Percentiles rank a stretch among this genome's conserved stretches.
These are phyloP conservation scores for Roridomyces roridus DNA, from an alignment of 768 basidiomycete species.

Conservation along the genomic window DNA sequence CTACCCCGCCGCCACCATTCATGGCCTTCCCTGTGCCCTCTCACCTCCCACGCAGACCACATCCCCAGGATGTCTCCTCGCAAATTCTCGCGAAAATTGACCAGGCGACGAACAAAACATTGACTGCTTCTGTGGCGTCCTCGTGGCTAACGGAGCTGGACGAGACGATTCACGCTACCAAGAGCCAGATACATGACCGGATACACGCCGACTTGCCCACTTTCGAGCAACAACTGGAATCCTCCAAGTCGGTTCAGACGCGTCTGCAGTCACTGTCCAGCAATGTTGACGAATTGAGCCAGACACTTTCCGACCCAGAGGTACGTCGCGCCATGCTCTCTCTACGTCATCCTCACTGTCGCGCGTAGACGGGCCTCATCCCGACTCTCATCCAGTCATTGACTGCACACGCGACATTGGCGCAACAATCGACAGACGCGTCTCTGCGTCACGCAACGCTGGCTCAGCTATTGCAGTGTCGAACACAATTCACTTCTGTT, in stretches of 20 bases:
- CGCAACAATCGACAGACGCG: conserved; percentile 67
- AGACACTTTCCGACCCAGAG: conserved; percentile 61
- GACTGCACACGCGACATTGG: conserved; percentile 63
- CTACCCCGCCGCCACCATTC: conserved; percentile 16
- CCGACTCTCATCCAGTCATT: conserved; percentile 62
- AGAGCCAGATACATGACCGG: conserved; percentile 79
- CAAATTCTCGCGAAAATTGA: conserved; percentile 75
- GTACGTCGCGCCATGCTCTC: conserved; percentile 43
- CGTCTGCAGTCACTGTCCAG: conserved; percentile 56
- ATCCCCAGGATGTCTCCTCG: conserved; percentile 71
- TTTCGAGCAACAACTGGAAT: conserved; percentile 68
- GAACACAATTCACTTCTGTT: conserved; percentile 50
- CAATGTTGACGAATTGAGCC: conserved; percentile 59
- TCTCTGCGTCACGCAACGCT: conserved; percentile 55
- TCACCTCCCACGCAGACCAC: conserved; percentile 71
- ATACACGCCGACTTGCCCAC: conserved; percentile 67
- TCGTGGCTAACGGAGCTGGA: conserved; percentile 81
- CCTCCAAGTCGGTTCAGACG: conserved; percentile 69
- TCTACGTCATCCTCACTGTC: conserved; percentile 10
- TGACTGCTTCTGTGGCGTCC: conserved; percentile 65
- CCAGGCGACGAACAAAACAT: conserved; percentile 58
- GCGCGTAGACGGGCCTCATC: conserved; percentile 68
- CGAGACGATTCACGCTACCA: conserved; percentile 69
- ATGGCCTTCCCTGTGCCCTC: conserved; percentile 82
- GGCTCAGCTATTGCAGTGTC: conserved; percentile 60